Evolutionary conservation across 208 protist genomes (phyloP).

Genomic region (Lotmaria passim): DNA sequence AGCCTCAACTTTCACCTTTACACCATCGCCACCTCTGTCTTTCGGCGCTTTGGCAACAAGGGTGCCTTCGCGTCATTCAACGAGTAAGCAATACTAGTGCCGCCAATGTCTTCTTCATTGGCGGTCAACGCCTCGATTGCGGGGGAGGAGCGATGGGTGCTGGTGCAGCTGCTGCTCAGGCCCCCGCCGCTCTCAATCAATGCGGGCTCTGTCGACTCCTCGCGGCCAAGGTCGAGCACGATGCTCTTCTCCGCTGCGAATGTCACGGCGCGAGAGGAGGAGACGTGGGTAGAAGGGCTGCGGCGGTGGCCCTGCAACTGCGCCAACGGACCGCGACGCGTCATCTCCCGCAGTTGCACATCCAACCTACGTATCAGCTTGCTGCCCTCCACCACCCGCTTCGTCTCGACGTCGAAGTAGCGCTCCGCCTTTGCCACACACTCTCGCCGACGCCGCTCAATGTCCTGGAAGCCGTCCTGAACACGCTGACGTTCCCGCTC

Average conservation of each 20-base stretch:
- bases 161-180: constrained; percentile 37
- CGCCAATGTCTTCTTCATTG: constrained; percentile 54
- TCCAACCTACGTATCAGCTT: constrained; percentile 46
- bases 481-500: constrained; percentile 48
- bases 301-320: constrained; percentile 29
- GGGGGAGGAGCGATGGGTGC: constrained; percentile 3
- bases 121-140: constrained; percentile 21
- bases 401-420: constrained; percentile 72
- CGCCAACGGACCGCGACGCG: constrained; percentile 29
- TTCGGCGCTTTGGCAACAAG: constrained; percentile 38
- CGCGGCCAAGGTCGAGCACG: constrained; percentile 45
- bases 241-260: constrained; percentile 68
- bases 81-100: constrained; percentile 57
- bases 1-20: not conserved
- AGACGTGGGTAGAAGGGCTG: constrained; percentile 11
- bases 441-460: constrained; percentile 52
- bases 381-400: constrained; percentile 48
- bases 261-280: constrained; percentile 50
- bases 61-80: constrained; percentile 43
- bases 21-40: constrained; percentile 30
- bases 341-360: constrained; percentile 55
- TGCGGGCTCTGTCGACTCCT: constrained; percentile 26
- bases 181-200: constrained; percentile 7
- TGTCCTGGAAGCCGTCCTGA: constrained; percentile 38
- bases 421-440: constrained; percentile 50